Evolutionary conservation across 1,284 basidiomycete species (phyloP).

Genomic region (Stereum hirsutum): DNA sequence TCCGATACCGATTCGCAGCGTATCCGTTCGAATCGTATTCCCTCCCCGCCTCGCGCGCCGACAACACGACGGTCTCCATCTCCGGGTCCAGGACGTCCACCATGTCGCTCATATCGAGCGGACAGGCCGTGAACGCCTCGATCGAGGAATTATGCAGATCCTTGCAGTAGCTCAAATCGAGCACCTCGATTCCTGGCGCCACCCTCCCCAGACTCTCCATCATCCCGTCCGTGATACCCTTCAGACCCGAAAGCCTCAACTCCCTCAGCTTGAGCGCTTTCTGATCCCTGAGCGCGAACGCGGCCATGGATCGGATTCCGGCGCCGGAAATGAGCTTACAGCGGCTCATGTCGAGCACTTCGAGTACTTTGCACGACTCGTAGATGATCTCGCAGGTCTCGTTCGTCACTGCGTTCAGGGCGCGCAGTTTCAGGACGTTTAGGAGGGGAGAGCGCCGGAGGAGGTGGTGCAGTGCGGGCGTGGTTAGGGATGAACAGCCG

Average conservation of each 20-base stretch:
- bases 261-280: slow-evolving; percentile 42
- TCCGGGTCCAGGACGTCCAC: slow-evolving; percentile 35
- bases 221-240: slow-evolving; percentile 45
- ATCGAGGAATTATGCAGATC: slow-evolving; percentile 69
- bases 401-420: slow-evolving; percentile 59
- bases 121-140: slow-evolving; percentile 58
- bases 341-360: slow-evolving; percentile 63
- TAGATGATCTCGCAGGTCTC: slow-evolving; percentile 64
- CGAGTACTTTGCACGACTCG: slow-evolving; percentile 43
- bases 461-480: slow-evolving; percentile 60
- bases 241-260: slow-evolving; percentile 59
- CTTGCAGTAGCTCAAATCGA: slow-evolving; percentile 71
- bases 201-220: slow-evolving; percentile 54
- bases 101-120: slow-evolving; percentile 25
- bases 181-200: slow-evolving; percentile 67
- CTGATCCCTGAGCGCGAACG: slow-evolving; percentile 31
- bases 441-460: slow-evolving; percentile 63
- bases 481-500: slow-evolving; percentile 62
- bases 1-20: slow-evolving; percentile 38
- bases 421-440: slow-evolving; percentile 54
- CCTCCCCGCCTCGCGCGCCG: slow-evolving; percentile 56
- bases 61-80: slow-evolving; percentile 37
- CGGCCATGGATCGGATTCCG: slow-evolving; percentile 41
- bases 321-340: slow-evolving; percentile 63
- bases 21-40: slow-evolving; percentile 28